A percentile compares a stretch with the other conserved stretches of the same genome.
phyloP scores from a whole-genome alignment of 306 rosid species.

The Echinosophora koreensis region DNA sequence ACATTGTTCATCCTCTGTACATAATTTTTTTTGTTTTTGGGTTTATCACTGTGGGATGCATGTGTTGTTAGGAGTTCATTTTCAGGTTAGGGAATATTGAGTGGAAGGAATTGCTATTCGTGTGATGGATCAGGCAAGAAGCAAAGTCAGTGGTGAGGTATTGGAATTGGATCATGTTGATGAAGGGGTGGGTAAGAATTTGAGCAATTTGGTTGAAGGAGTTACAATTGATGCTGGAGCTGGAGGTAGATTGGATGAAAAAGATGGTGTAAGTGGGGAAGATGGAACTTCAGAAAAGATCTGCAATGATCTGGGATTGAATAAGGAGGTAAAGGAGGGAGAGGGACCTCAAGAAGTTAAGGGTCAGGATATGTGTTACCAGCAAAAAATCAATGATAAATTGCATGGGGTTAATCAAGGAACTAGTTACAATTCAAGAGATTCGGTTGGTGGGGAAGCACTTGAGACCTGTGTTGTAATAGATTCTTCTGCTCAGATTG shows the following conservation, averaged over 20 bases:
- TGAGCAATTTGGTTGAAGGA: slow-evolving; percentile 35
- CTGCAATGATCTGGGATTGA: slow-evolving; percentile 49
- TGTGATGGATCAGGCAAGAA: slow-evolving; percentile 46
- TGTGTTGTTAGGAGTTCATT: slow-evolving; percentile 27
- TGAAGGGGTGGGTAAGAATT: slow-evolving; percentile 42
- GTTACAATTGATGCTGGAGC: slow-evolving; percentile 50
- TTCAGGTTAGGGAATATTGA: slow-evolving; percentile 42
- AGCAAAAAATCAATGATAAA: slow-evolving; percentile 38
- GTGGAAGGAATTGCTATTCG: slow-evolving; percentile 31
- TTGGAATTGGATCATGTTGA: slow-evolving; percentile 40
- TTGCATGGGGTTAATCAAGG: slow-evolving; percentile 51
- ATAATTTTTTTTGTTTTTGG: not conserved
- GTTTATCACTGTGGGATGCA: slow-evolving; percentile 2
- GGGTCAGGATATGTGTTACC: slow-evolving; percentile 22
- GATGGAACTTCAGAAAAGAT: slow-evolving; percentile 41
- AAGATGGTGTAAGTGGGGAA: slow-evolving; percentile 36
- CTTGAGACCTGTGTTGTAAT: slow-evolving; percentile 56
- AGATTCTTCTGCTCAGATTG: slow-evolving; percentile 51
- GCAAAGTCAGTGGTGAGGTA: slow-evolving; percentile 26
- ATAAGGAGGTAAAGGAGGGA: slow-evolving; percentile 45
- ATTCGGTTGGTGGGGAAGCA: slow-evolving; percentile 47
- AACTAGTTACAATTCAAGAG: slow-evolving; percentile 48
- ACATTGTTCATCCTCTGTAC: slow-evolving; percentile 46
- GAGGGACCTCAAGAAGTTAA: slow-evolving; percentile 37
- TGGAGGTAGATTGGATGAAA: slow-evolving; percentile 45